Evolutionary conservation across 108 stramenopile genomes (phyloP).

Genomic region (Halocafeteria seosinensis): DNA sequence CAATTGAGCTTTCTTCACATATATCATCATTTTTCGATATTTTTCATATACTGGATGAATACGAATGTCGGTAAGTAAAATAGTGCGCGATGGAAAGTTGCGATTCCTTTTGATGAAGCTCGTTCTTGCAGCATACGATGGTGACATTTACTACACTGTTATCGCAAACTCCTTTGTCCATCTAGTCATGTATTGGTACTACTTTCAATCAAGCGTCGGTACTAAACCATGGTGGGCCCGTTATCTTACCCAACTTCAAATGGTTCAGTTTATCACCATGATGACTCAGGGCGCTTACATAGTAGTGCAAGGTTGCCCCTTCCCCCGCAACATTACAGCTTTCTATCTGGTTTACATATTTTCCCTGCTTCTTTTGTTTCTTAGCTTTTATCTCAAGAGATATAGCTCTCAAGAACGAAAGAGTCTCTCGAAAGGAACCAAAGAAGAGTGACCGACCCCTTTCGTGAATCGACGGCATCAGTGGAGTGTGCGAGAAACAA

Average conservation of each 20-base stretch:
- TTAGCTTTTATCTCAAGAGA: slow-evolving; percentile 77
- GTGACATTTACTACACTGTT: slow-evolving; percentile 85
- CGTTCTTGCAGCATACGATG: too few relatives aligned
- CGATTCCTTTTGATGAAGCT: slow-evolving; percentile 26
- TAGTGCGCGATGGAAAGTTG: too few relatives aligned
- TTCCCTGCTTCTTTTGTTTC: slow-evolving; percentile 77
- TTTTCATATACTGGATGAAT: slow-evolving; percentile 92
- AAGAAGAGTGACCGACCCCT: too few relatives aligned
- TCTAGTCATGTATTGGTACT: slow-evolving; percentile 99
- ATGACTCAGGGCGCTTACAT: slow-evolving; percentile 77
- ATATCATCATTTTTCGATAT: slow-evolving; percentile 98
- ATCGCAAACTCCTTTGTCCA: slow-evolving; percentile 93
- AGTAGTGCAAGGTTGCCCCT: slow-evolving; percentile 45
- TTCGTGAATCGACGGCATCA: too few relatives aligned
- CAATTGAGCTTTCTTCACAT: slow-evolving; percentile 95
- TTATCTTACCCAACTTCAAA: slow-evolving; percentile 69
- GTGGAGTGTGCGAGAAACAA: too few relatives aligned
- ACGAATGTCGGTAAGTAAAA: slow-evolving; percentile 37
- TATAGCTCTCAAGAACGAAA: too few relatives aligned
- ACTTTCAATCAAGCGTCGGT: slow-evolving; percentile 20
- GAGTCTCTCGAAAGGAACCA: too few relatives aligned
- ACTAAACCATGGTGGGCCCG: slow-evolving; percentile 87
- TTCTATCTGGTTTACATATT: slow-evolving; percentile 83
- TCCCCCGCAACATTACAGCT: slow-evolving; percentile 45
- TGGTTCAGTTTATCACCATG: slow-evolving; percentile 92